These are phyloP conservation scores for Phytophthora pseudosyringae DNA, from an alignment of 352 stramenopile genomes.

Conservation along the genomic window DNA sequence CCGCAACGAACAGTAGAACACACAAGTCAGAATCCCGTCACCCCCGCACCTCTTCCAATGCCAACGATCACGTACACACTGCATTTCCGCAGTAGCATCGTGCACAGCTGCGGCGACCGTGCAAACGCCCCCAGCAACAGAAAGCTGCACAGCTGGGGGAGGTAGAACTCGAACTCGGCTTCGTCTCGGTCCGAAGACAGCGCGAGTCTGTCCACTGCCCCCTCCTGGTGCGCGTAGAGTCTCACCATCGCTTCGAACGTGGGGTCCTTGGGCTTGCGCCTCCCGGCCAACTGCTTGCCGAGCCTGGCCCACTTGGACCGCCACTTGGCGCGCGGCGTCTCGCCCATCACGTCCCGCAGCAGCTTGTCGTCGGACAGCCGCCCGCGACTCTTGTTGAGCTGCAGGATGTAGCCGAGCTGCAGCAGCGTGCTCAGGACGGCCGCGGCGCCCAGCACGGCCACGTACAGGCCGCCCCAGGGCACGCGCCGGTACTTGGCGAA, in stretches of 20 bases:
- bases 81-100: conserved; percentile 82
- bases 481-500: conserved; percentile 57
- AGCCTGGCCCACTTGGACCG: conserved; percentile 79
- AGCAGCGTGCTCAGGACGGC: conserved; percentile 58
- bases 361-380: conserved; percentile 66
- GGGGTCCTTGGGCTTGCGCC: conserved; percentile 63
- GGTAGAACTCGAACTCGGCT: conserved; percentile 83
- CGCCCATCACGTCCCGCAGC: conserved; percentile 65
- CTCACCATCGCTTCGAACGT: conserved; percentile 86
- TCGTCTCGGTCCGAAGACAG: conserved; percentile 63
- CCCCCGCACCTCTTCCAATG: neutral
- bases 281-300: conserved; percentile 62
- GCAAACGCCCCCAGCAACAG: conserved; percentile 74
- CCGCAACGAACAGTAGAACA: neutral
- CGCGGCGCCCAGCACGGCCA: conserved; percentile 57
- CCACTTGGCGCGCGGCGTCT: conserved; percentile 53
- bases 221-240: conserved; percentile 84
- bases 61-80: conserved; percentile 51
- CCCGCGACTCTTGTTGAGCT: conserved; percentile 78
- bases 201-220: conserved; percentile 58
- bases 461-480: conserved; percentile 59
- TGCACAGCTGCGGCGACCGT: conserved; percentile 65
- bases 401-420: conserved; percentile 78
- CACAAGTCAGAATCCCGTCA: neutral
- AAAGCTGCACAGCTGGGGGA: conserved; percentile 86